Evolutionary conservation across 2,329 filamentous ascomycete species (phyloP).

Genomic region (Didymella exigua): DNA sequence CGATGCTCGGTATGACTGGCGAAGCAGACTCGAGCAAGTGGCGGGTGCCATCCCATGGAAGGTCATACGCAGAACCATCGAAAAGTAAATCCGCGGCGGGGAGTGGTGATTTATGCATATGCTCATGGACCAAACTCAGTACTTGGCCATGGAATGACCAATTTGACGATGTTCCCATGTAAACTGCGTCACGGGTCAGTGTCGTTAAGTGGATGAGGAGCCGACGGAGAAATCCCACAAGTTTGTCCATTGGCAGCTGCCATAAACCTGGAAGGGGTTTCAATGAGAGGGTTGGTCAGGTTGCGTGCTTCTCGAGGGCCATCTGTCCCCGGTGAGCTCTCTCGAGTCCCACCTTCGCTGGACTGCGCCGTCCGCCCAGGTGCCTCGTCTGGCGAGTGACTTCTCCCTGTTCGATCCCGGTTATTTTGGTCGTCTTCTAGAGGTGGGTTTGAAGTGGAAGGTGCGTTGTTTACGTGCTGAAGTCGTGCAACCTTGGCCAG

Average conservation of each 20-base stretch:
- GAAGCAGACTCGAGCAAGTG: constrained; percentile 39
- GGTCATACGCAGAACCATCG: constrained; percentile 59
- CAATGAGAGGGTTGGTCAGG: constrained; percentile 33
- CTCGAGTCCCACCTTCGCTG: constrained; percentile 23
- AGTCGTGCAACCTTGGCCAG: constrained; percentile 30
- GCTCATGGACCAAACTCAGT: constrained; percentile 57
- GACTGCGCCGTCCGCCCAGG: constrained; percentile 14
- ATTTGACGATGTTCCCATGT: constrained; percentile 62
- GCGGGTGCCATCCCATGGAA: constrained; percentile 57
- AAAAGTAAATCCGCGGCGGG: constrained; percentile 56
- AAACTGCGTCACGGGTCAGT: constrained; percentile 45
- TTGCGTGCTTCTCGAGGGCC: constrained; percentile 25
- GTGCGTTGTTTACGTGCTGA: constrained; percentile 13
- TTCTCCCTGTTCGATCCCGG: not conserved
- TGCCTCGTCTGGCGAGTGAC: constrained; percentile 14
- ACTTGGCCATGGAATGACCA: constrained; percentile 61
- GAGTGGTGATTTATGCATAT: constrained; percentile 51
- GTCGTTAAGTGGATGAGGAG: not conserved
- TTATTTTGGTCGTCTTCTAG: constrained; percentile 3
- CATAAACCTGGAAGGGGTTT: constrained; percentile 37
- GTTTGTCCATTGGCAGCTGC: constrained; percentile 29
- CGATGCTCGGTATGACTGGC: constrained; percentile 56
- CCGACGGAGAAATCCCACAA: constrained; percentile 16
- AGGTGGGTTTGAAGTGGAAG: not conserved
- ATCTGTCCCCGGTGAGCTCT: constrained; percentile 28